Evolutionary conservation across 257 asterid genomes (phyloP).

Genomic region (Rauvolfia tetraphylla): DNA sequence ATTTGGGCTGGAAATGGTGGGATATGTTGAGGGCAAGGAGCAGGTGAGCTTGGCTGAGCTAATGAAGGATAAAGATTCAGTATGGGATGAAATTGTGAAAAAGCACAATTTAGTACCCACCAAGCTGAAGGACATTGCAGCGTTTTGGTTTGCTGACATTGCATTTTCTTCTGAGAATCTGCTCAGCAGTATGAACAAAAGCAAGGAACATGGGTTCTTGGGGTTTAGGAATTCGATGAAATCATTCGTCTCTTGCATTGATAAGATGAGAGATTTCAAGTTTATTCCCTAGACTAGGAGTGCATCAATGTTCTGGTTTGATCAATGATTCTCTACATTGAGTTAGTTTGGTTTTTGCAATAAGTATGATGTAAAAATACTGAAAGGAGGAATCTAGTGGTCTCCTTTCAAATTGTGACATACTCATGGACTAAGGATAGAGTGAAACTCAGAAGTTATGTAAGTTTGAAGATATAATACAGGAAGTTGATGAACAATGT

Average conservation of each 20-base stretch:
- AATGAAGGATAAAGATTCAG: constrained; percentile 31
- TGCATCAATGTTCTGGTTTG: neutral
- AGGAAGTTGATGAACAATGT: too few species aligned
- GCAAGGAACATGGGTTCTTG: constrained; percentile 33
- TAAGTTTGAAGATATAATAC: too few species aligned
- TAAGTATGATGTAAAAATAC: neutral
- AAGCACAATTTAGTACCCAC: constrained; percentile 23
- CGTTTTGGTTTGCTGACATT: constrained; percentile 35
- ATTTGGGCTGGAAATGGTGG: constrained; percentile 29
- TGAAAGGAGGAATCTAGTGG: neutral
- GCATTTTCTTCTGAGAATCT: constrained; percentile 14
- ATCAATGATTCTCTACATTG: neutral
- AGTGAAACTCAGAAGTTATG: too few species aligned
- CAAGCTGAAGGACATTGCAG: constrained; percentile 31
- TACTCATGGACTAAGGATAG: too few species aligned
- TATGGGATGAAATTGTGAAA: constrained; percentile 40
- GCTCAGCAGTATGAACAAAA: constrained; percentile 31
- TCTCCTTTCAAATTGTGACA: too few species aligned
- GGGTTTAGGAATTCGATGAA: constrained; percentile 35
- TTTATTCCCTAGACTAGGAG: constrained; percentile 17
- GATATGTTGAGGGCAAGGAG: constrained; percentile 20
- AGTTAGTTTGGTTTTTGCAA: neutral
- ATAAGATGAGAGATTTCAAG: constrained; percentile 24
- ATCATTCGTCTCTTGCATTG: constrained; percentile 26
- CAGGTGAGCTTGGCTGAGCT: constrained; percentile 25